Base-by-base conservation (phyloP, 2,329 filamentous ascomycete genomes). In the Pyricularia sp. region DNA sequence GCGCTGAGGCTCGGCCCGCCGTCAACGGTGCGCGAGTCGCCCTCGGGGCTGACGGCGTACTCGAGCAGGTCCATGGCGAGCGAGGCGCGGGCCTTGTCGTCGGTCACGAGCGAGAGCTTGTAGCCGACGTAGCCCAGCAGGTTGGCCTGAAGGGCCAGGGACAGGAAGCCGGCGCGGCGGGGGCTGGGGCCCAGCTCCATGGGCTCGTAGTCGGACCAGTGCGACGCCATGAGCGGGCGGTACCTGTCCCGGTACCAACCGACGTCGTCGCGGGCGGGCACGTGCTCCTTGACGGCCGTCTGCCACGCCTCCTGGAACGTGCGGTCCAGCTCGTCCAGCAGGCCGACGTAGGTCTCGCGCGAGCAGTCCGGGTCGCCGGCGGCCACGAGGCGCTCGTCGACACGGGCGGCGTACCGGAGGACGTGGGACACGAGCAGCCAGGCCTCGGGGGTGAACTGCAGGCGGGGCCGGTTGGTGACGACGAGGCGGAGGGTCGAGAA, bases 121-220 rank as follows among this genome's bases (percentile, higher is more conserved):
- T 61, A 25, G 4, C 12, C 23, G 4, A 61, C 58, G 58, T 61
- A 61, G 23, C 58, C 58, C n/a, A 61, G 25, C 58, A 61, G 58
- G 58, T 61, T 61, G 58, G 58, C 58, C 58, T 61, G 58, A 1
- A 61, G 58, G 23, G 58, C 58, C 3, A 61, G 58, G 23, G 58
- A 61, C n/a, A 61, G 23, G 58, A 61, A 61, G 58, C 58, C 58
- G 25, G 58, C 58, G 58, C 58, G 58, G 58, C 58, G 58, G 23
- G 58, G 58, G 58, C 58, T 61, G n/a, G n/a, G 58, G 1, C 58
- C 58, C 9, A 61, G 58, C 58, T 61, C 58, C 58, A 61, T 61
- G 58, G 58, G 58, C 58, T 61, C 58, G 58, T 61, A 61, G 58
- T 61, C 58, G 58, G 58, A 61, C 58, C 58, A 61, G 58, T 61